Conservation (phyloP, 768 basidiomycete genomes). For the Galerina sulciceps region DNA sequence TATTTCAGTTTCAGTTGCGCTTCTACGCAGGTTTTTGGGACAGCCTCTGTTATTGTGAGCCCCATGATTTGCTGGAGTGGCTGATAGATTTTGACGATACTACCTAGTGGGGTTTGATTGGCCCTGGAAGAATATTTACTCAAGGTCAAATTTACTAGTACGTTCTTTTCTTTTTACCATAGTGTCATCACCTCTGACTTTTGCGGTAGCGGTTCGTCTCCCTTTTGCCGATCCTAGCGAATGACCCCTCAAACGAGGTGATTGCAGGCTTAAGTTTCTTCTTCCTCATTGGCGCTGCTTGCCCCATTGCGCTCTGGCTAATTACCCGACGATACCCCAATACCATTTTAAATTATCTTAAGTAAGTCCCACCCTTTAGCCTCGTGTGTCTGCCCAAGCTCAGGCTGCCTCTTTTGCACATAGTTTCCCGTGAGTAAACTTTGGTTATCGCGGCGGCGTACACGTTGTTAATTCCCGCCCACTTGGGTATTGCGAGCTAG, state of each 20-base stretch:
- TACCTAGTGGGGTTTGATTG: constrained; percentile 65
- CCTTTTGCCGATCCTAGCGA: neutral
- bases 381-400: constrained; percentile 4
- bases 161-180: constrained; percentile 21
- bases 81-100: neutral
- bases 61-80: neutral
- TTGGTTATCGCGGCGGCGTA: neutral
- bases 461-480: neutral
- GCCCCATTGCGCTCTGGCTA: constrained; percentile 66
- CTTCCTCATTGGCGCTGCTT: constrained; percentile 73
- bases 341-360: constrained; percentile 66
- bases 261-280: constrained; percentile 61
- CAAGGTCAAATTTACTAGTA: constrained; percentile 63
- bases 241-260: neutral
- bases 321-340: constrained; percentile 67
- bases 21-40: constrained; percentile 52
- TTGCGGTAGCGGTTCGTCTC: constrained; percentile 23
- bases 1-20: constrained; percentile 52
- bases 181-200: neutral
- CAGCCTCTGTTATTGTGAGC: constrained; percentile 63
- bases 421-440: constrained; percentile 50
- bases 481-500: constrained; percentile 24
- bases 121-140: constrained; percentile 62
- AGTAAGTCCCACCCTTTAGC: constrained; percentile 44
- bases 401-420: neutral